These are phyloP conservation scores for Cinnamomum micranthum DNA, from an alignment of 164 flowering plant species.

Conservation along the genomic window DNA sequence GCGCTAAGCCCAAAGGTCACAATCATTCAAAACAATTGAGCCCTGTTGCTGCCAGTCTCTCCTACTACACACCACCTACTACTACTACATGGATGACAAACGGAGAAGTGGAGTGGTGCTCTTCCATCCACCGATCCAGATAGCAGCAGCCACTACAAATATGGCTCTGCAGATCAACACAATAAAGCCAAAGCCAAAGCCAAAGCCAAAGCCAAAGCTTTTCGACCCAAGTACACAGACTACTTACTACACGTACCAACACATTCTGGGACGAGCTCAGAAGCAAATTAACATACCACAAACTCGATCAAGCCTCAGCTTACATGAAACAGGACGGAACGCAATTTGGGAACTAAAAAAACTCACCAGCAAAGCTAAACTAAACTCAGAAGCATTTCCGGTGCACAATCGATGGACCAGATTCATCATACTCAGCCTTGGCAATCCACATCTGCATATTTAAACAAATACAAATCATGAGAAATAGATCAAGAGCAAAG, in stretches of 20 bases:
- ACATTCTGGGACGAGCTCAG: neutral
- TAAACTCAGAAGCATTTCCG: constrained; percentile 61
- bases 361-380: neutral
- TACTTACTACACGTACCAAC: neutral
- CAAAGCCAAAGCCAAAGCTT: neutral
- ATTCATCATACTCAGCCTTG: constrained; percentile 65
- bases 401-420: constrained; percentile 70
- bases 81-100: neutral
- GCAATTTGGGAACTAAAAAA: neutral
- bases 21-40: neutral
- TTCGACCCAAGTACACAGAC: neutral
- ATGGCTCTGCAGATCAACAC: constrained; percentile 2
- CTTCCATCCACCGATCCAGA: neutral
- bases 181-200: neutral
- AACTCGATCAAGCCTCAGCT: constrained; percentile 3
- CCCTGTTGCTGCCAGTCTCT: neutral
- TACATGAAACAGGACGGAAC: too few species aligned
- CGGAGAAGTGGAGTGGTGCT: neutral
- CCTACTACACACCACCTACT: neutral
- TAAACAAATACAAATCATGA: neutral
- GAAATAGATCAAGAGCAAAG: neutral
- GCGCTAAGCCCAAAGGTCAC: too few species aligned
- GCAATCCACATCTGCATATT: constrained; percentile 73
- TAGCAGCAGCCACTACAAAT: neutral
- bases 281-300: neutral